phyloP scores from a whole-genome alignment of 805 yeast genomes.

The Metschnikowia kunwiensis region DNA sequence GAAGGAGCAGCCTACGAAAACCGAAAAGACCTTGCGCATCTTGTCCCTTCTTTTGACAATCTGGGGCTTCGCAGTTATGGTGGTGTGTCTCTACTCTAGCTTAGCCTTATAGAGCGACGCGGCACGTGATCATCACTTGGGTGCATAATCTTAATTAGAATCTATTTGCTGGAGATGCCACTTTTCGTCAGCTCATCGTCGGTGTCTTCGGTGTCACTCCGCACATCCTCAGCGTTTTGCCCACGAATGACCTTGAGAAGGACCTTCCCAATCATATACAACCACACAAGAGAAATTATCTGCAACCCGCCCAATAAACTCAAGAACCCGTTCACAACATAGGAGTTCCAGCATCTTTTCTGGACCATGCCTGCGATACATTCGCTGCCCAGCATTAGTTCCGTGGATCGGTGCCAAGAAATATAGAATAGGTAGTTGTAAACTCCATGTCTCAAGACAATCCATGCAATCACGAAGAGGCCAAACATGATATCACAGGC shows the following conservation, averaged over 20 bases:
- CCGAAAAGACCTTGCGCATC: constrained; percentile 33
- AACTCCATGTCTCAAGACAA: constrained; percentile 66
- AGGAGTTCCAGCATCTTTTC: constrained; percentile 51
- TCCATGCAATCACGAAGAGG: constrained; percentile 66
- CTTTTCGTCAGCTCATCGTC: constrained; percentile 24
- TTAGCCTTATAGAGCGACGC: constrained; percentile 11
- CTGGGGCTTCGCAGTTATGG: constrained; percentile 55
- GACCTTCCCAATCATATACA: constrained; percentile 68
- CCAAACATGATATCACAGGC: constrained; percentile 70
- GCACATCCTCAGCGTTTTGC: constrained; percentile 75
- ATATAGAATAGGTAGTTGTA: constrained; percentile 67
- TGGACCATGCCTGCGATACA: constrained; percentile 37
- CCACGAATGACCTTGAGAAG: constrained; percentile 70
- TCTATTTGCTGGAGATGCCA: constrained; percentile 5
- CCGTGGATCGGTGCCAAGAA: constrained; percentile 42
- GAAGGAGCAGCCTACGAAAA: constrained; percentile 21
- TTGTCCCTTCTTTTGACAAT: constrained; percentile 44
- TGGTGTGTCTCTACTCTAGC: constrained; percentile 37
- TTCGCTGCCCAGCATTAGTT: constrained; percentile 43
- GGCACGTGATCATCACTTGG: too few species aligned
- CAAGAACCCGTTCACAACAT: constrained; percentile 47
- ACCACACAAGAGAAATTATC: constrained; percentile 65
- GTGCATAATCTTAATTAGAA: not conserved
- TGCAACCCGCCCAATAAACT: constrained; percentile 64
- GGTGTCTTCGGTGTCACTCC: constrained; percentile 76